Evolutionary conservation across 2,329 filamentous ascomycete genomes (phyloP).

Genomic region (Samsoniella hepiali): DNA sequence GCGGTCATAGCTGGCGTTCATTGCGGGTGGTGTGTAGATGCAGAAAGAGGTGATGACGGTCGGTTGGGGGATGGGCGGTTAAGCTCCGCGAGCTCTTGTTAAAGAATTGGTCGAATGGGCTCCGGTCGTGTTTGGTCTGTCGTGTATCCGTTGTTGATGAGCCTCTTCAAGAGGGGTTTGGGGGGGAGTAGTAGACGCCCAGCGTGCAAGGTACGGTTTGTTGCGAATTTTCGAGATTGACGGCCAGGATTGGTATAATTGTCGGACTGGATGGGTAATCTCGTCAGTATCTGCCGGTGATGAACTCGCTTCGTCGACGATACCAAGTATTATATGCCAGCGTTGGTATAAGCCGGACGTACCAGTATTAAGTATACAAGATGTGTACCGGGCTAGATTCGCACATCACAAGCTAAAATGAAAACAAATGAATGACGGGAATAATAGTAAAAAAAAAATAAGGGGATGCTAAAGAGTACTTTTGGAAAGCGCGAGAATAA

Average conservation of each 20-base stretch:
- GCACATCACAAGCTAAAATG: background rate
- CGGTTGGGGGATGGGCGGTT: background rate
- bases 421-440: background rate
- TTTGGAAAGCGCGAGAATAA: background rate
- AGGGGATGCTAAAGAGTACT: background rate
- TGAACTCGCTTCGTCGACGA: background rate
- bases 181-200: background rate
- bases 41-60: background rate
- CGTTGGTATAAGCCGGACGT: too few relatives aligned
- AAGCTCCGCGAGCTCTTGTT: background rate
- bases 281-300: background rate
- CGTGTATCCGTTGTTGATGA: too few relatives aligned
- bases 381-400: background rate
- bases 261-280: background rate
- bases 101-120: background rate
- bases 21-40: background rate
- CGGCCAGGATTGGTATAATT: background rate
- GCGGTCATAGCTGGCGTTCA: conserved; percentile 27
- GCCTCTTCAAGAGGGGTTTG: conserved; percentile 7
- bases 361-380: too few relatives aligned
- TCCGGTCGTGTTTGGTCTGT: background rate
- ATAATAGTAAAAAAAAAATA: background rate
- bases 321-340: background rate
- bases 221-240: background rate
- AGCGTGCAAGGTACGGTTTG: too few relatives aligned